phyloP scores from a whole-genome alignment of 768 basidiomycete genomes.

The Tulasnella sp. region DNA sequence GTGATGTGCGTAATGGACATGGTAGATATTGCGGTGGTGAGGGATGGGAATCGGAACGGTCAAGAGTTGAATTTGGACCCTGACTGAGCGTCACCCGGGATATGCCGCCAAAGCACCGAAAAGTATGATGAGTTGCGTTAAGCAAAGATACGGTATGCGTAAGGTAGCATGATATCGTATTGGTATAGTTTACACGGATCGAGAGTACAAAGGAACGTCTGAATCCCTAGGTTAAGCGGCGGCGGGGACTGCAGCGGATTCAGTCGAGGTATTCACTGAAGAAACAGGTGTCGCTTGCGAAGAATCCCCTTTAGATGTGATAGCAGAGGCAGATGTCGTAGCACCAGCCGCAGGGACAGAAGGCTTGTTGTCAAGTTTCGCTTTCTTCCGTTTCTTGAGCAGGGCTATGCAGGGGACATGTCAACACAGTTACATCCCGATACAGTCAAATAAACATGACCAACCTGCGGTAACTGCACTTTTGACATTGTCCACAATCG shows the following conservation, averaged over 20 bases:
- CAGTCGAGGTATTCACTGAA: too few relatives aligned
- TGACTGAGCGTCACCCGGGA: too few relatives aligned
- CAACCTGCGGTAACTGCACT: slow-evolving; percentile 77
- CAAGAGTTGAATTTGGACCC: too few relatives aligned
- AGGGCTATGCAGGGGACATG: slow-evolving; percentile 36
- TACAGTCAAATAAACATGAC: slow-evolving; percentile 19
- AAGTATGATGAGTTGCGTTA: too few relatives aligned
- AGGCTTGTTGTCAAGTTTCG: slow-evolving; percentile 27
- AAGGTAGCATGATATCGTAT: background rate
- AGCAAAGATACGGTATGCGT: too few relatives aligned
- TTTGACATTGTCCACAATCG: slow-evolving; percentile 84
- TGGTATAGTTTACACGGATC: background rate
- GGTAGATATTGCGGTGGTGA: background rate
- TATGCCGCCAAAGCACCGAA: too few relatives aligned
- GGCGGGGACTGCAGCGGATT: too few relatives aligned
- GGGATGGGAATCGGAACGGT: too few relatives aligned
- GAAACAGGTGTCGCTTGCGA: too few relatives aligned
- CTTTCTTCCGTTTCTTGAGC: slow-evolving; percentile 65
- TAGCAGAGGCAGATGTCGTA: too few relatives aligned
- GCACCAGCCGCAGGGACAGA: background rate
- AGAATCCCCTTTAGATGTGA: too few relatives aligned
- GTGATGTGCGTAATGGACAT: slow-evolving; percentile 41
- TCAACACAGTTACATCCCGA: background rate
- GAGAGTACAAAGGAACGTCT: background rate
- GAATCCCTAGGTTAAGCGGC: background rate